phyloP scores from a whole-genome alignment of 1,139 yeast species.

The Pichia norvegensis region DNA sequence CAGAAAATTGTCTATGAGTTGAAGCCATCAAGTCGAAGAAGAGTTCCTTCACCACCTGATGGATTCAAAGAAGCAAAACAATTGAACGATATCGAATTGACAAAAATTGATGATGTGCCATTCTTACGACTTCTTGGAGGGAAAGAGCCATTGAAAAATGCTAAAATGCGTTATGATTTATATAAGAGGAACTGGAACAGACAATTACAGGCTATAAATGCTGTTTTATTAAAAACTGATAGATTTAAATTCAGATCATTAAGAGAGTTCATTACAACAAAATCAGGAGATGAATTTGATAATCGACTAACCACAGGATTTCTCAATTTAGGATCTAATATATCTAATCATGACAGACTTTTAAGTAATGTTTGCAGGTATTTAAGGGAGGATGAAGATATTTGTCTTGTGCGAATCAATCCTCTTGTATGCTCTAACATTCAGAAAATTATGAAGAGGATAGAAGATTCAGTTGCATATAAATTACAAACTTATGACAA shows the following conservation, averaged over 20 bases:
- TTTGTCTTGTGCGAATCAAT: conserved; percentile 21
- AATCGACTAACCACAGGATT: conserved; percentile 37
- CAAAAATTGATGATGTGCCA: conserved; percentile 24
- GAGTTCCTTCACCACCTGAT: conserved; percentile 1
- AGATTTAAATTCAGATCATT: conserved; percentile 33
- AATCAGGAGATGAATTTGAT: conserved; percentile 12
- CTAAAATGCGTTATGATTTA: conserved; percentile 33
- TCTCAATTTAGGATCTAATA: conserved; percentile 47
- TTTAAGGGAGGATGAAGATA: conserved; percentile 17
- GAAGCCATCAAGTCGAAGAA: conserved; percentile 6
- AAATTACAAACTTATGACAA: conserved; percentile 5
- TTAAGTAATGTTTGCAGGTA: conserved; percentile 35
- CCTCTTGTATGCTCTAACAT: conserved; percentile 17
- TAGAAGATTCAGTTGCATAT: conserved; percentile 12
- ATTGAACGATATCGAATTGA: conserved; percentile 8
- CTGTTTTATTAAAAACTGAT: conserved; percentile 35
- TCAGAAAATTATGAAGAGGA: conserved; percentile 10
- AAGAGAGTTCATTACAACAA: conserved; percentile 26
- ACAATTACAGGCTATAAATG: conserved; percentile 33
- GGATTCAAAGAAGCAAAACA: conserved; percentile 19
- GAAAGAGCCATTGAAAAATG: conserved; percentile 33
- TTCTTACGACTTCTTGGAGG: conserved; percentile 36
- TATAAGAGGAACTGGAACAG: conserved; percentile 35
- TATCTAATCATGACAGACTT: conserved; percentile 47
- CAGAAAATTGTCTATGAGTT: conserved; percentile 26